Base-by-base conservation (phyloP, 306 rosid genomes). In the Dalbergia cultrata region DNA sequence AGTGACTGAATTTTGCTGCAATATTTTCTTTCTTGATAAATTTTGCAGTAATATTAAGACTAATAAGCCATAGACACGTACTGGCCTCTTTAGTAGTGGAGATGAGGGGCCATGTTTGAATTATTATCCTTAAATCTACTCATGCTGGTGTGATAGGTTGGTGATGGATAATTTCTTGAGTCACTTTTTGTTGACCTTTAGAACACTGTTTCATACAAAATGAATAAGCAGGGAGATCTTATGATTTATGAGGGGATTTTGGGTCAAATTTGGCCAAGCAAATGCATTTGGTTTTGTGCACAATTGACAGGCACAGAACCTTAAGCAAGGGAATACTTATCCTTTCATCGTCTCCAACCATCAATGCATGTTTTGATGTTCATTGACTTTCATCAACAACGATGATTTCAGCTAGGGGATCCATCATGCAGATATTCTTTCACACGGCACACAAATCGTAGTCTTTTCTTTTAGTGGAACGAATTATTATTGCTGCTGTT, bases 231-330 rank as follows among this genome's bases (percentile, higher is more conserved):
- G 12, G 13, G 34, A 67, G 22, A 87, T 79, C 80, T 84, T 74
- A 34, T 31, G 69, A 43, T 80, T 83, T 74, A 34, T 31, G 69
- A 43, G 31, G 74, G 18, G 80, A 76, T 71, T 77, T 83, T 79
- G 70, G 81, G 49, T 73, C 85, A 87, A 81, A 75, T 78, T 75
- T 8, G 73, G 73, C 78, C 75, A 57, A 67, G 79, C 87, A 89
- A 80, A 74, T 77, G 64, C 21, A 58, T 52, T 12, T 65, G 81
- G 53, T 72, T 37, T 33, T 45, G 45, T 18, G 22, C 58, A 43
- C 5, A 37, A 37, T 37, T 33, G 64, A 74, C 58, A 67, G 22
- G 73, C 54, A 35, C 56, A 80, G 61, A 61, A 69, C 63, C 37
- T 56, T 17, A 80, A 80, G 74, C 57, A 80, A 50, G 18, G 69